These are phyloP conservation scores for Dactylis glomerata DNA, from an alignment of 176 grass and related monocot genomes.

Conservation along the genomic window DNA sequence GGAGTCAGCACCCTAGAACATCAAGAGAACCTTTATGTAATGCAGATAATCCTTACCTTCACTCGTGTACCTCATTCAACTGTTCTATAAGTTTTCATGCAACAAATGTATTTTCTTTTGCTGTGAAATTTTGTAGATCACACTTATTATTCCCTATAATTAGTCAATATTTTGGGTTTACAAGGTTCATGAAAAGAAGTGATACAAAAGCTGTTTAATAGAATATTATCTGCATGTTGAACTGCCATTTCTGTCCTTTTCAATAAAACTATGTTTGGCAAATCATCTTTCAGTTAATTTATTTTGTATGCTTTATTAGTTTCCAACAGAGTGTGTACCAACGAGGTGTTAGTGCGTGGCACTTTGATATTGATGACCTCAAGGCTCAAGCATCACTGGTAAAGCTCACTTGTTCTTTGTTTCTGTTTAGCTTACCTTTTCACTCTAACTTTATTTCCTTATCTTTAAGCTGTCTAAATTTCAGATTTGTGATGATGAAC, in stretches of 20 bases:
- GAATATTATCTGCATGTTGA: background rate
- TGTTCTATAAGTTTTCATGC: background rate
- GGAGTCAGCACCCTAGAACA: background rate
- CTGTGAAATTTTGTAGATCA: background rate
- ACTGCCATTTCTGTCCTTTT: background rate
- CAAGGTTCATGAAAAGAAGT: background rate
- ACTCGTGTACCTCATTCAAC: background rate
- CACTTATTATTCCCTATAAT: background rate
- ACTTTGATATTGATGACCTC: constrained; percentile 98
- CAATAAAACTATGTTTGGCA: background rate
- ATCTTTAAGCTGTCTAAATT: constrained; percentile 33
- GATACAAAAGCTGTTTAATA: background rate
- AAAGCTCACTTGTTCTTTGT: constrained; percentile 26
- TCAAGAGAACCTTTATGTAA: too few species aligned
- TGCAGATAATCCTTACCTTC: background rate
- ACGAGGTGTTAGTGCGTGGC: constrained; percentile 98
- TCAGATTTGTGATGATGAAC: constrained; percentile 77
- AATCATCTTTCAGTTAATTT: background rate
- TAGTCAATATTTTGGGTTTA: constrained; percentile 2
- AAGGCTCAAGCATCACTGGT: constrained; percentile 99
- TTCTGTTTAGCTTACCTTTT: constrained; percentile 9
- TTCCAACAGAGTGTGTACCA: constrained; percentile 89
- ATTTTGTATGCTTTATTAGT: constrained; percentile 8
- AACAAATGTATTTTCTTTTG: too few species aligned
- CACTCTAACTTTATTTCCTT: constrained; percentile 6